Base-by-base conservation (phyloP, 2,329 filamentous ascomycete species). In the Trichoderma guizhouense region DNA sequence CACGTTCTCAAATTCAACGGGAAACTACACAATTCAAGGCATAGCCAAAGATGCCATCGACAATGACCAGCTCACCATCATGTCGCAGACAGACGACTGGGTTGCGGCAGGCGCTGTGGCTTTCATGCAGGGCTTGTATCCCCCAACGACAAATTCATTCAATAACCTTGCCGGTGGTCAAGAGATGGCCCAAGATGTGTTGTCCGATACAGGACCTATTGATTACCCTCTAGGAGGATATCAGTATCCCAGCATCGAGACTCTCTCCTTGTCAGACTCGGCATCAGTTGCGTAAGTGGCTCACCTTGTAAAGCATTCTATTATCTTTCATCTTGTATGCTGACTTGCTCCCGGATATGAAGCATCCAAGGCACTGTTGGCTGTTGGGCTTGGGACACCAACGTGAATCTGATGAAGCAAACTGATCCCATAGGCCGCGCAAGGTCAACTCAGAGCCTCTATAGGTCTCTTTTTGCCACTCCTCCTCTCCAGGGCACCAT, bases 91-190 rank as follows among this genome's bases (percentile, higher is more conserved):
- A 5, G 82, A 86, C 65, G 78, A 81, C 30, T 86, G 82, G 77
- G 77, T 95, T 36, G 88, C 90, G 66, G 90, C 87, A 73, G 90
- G 93, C 3, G 93, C 93, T 39, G 84, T 88, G 66, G 93, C 91
- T 0, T 97, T 97, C 81, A 82, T 96, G 76, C 94, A 97, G 79
- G 94, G 92, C 5, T 84, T 97, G 5, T 97, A 97, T 78, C 94
- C 94, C 3, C 93, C 93, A 0, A 86, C 87, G 0, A 84, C 85
- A 5, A 73, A 77, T 11, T 74, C 76, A 0, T 83, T 82, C 43
- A 74, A 75, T 43, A 69, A 71, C 14, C 70, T 69, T 24, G 78
- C 77, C 14, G 81, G 79, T 5, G 79, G 79, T 26, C 58, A 72
- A 11, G 78, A 79, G 43, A 83, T 86, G 14, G 84, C 88, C 73